These are phyloP conservation scores for Perilla frutescens DNA, from an alignment of 257 asterid species.

Conservation along the genomic window DNA sequence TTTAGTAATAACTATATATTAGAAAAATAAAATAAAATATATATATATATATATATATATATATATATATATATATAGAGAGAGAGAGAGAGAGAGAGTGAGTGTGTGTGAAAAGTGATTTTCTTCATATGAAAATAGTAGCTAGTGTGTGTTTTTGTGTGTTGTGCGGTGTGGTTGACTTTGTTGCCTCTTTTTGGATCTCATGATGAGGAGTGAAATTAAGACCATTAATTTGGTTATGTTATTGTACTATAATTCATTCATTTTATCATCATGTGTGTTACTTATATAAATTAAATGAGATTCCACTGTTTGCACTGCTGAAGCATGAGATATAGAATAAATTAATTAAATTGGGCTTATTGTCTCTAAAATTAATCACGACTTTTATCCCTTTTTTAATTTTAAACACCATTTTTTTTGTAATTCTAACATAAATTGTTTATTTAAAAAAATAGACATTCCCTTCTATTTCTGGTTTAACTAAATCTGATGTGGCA, in stretches of 20 bases:
- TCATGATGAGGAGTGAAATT: constrained; percentile 37
- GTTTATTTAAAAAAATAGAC: no score
- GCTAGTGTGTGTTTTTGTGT: neutral
- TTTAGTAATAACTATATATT: neutral
- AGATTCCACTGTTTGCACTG: no score
- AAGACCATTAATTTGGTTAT: constrained; percentile 26
- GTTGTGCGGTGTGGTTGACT: constrained; percentile 32
- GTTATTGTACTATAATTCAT: neutral
- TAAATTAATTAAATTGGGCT: no score
- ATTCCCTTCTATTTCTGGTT: no score
- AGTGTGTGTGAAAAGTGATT: constrained; percentile 17
- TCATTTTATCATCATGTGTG: neutral
- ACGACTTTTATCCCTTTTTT: no score
- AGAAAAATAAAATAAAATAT: neutral
- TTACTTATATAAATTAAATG: no score
- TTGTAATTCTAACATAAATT: no score
- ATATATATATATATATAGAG: constrained; percentile 8
- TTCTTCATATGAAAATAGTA: constrained; percentile 30
- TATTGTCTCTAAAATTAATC: no score
- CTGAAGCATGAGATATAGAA: no score
- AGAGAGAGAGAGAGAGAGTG: no score
- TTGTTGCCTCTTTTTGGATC: constrained; percentile 35
- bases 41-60: constrained; percentile 1
- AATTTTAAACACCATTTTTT: no score
- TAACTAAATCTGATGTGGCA: no score